Evolutionary conservation across 495 filamentous ascomycete genomes (phyloP), one percentile per base, ranked within the genome.

Genomic region (Penicillium psychrofluorescens): DNA sequence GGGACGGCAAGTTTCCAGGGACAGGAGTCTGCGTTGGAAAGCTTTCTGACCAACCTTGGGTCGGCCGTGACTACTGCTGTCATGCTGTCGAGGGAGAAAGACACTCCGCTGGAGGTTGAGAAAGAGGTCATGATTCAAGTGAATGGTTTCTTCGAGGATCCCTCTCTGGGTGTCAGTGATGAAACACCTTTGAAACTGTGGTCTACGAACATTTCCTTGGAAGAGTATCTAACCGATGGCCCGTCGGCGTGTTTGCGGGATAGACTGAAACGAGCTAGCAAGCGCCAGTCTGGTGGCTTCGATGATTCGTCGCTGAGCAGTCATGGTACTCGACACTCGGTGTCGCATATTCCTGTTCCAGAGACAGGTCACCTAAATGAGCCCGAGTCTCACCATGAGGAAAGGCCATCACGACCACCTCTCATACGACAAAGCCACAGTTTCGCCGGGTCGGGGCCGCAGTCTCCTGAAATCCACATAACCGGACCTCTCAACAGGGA

Each of bases 101-200:
- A 75, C 61, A 41, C 63, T 51, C 30, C 59, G 0, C 29, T 83
- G 35, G 51, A 62, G 27, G 67, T 81, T 0, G 68, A 71, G 31
- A 50, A 66, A 9, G 66, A 74, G 27, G 76, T 83, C 36, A 74
- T 71, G 48, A 68, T 82, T 11, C 77, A 83, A 44, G 56, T 82
- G 7, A 75, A 78, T 37, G 79, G 78, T 0, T 84, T 84, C 50
- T 84, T 80, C 38, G 76, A 77, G 29, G 74, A 79, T 38, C 60
- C 60, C 2, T 59, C 63, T 10, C 45, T 68, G 53, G 40, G 77
- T 49, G 46, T 66, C 50, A 54, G 69, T 62, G 52, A 59, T 45
- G 48, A 66, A 49, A 51, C 57, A 9, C 69, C 68, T 7, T 65
- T 79, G 1, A 74, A 77, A 32, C 48, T 81, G 1, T 81, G 78